Evolutionary conservation across 2,329 filamentous ascomycete genomes (phyloP), one percentile per base, ranked within the genome.

Genomic region (Arthroderma uncinatum): DNA sequence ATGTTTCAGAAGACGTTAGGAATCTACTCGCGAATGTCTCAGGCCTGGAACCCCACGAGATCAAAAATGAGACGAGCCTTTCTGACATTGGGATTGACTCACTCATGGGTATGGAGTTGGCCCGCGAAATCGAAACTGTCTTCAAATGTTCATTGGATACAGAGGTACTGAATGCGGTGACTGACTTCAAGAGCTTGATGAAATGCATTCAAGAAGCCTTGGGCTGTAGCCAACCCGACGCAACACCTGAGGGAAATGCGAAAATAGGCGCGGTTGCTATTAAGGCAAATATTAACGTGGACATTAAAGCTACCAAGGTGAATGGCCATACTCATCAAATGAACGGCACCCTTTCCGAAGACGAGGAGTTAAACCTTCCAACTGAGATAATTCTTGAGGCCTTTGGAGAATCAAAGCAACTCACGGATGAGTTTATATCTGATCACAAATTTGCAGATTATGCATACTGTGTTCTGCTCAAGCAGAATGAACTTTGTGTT

Each of bases 61-160:
- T 78, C 14, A 66, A 68, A 30, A 55, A 63, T 25, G 68, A 72
- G 16, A 63, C 64, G 5, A 60, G 67, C 14, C 66, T 78, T n/a
- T 69, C 66, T 5, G 73, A 77, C 39, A 57, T 78, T 2, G 77
- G 77, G 0, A 76, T 79, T 33, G 77, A 79, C 63, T 79, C 77
- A 0, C 66, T 79, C 0, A 74, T 77, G 70, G 74, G 69, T 0
- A 78, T 78, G 73, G 77, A 58, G 21, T 40, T 60, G 50, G 53
- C 58, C 16, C 56, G 58, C 12, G 58, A 57, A 28, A 44, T 61
- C 10, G 50, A 59, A 23, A 30, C 44, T 10, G 55, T 54, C 52
- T 59, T 60, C 53, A 56, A 60, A 14, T 48, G 40, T 14, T 48
- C 53, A 8, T 40, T 58, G 10, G 40, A 37, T 19, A 53, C 58